Evolutionary conservation across 2,329 filamentous ascomycete species (phyloP).

Genomic region (Knoxdaviesia capensis): DNA sequence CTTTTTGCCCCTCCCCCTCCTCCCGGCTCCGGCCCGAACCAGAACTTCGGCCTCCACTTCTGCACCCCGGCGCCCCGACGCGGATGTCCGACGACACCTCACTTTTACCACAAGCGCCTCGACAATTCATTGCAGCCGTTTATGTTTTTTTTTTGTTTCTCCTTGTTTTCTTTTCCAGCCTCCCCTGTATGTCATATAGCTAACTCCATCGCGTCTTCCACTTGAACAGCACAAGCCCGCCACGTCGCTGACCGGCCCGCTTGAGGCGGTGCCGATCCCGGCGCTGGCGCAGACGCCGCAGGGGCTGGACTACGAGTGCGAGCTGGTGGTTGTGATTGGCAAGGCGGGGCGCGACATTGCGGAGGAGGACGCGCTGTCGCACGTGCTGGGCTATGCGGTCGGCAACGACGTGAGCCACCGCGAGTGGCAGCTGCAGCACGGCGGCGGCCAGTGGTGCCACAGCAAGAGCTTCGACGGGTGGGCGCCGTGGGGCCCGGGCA

Average conservation of each 20-base stretch:
- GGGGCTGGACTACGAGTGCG: slow-evolving; percentile 65
- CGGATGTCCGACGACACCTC: too few species aligned
- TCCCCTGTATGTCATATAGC: too few species aligned
- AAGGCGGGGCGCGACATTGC: slow-evolving; percentile 44
- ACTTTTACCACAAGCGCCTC: too few species aligned
- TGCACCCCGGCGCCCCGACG: too few species aligned
- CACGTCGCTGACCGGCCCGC: slow-evolving; percentile 43
- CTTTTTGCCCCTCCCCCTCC: too few species aligned
- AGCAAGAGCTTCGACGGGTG: slow-evolving; percentile 61
- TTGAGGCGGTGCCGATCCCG: slow-evolving; percentile 45
- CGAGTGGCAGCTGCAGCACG: slow-evolving; percentile 51
- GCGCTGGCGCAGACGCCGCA: slow-evolving; percentile 40
- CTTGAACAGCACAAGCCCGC: slow-evolving; percentile 38
- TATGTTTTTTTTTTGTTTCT: too few species aligned
- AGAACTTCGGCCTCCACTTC: too few species aligned
- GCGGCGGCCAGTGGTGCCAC: slow-evolving; percentile 49
- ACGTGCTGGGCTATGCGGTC: slow-evolving; percentile 55
- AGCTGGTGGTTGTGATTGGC: slow-evolving; percentile 55
- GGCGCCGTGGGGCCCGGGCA: slow-evolving; percentile 54
- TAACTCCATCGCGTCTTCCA: too few species aligned
- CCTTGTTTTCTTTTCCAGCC: too few species aligned
- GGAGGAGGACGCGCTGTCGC: slow-evolving; percentile 44
- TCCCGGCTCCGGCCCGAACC: too few species aligned
- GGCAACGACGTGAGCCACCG: slow-evolving; percentile 68
- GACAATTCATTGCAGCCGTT: too few species aligned